These are phyloP conservation scores for Euryodendron excelsum DNA, from an alignment of 148 eudicot genomes.

Conservation along the genomic window DNA sequence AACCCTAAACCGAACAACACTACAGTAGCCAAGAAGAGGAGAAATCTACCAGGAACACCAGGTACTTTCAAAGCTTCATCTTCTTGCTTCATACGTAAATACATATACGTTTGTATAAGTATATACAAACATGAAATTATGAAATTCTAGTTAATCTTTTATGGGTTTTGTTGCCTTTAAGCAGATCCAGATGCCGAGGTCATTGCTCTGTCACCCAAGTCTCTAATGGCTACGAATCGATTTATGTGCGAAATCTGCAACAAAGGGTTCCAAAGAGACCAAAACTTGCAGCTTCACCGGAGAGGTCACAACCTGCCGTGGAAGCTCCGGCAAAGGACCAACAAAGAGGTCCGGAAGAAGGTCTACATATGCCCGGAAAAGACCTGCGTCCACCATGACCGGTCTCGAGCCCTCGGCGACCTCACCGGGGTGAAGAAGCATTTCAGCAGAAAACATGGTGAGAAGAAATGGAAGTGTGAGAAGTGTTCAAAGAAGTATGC, in stretches of 20 bases:
- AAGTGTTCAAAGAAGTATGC: constrained; percentile 94
- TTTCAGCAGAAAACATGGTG: constrained; percentile 84
- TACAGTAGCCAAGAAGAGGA: constrained; percentile 45
- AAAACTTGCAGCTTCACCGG: constrained; percentile 81
- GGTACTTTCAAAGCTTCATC: constrained; percentile 33
- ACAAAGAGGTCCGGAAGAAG: constrained; percentile 62
- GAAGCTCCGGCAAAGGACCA: constrained; percentile 63
- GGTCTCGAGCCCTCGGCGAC: constrained; percentile 72
- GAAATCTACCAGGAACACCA: constrained; percentile 75
- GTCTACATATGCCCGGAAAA: constrained; percentile 79
- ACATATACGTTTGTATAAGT: background rate
- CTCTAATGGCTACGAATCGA: constrained; percentile 81
- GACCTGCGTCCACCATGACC: constrained; percentile 68
- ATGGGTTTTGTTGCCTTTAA: background rate
- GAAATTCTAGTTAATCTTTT: too few relatives aligned
- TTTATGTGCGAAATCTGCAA: constrained; percentile 90
- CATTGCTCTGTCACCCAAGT: constrained; percentile 74
- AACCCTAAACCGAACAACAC: constrained; percentile 42
- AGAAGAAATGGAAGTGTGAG: constrained; percentile 94
- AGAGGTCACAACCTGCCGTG: constrained; percentile 89
- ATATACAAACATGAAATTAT: background rate
- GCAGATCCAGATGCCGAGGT: constrained; percentile 91
- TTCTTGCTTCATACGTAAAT: background rate
- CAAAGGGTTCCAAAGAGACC: constrained; percentile 93
- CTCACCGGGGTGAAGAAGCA: constrained; percentile 90